Conservation (phyloP, 2,329 filamentous ascomycete genomes). For the Coccinonectria pachysandricola region DNA sequence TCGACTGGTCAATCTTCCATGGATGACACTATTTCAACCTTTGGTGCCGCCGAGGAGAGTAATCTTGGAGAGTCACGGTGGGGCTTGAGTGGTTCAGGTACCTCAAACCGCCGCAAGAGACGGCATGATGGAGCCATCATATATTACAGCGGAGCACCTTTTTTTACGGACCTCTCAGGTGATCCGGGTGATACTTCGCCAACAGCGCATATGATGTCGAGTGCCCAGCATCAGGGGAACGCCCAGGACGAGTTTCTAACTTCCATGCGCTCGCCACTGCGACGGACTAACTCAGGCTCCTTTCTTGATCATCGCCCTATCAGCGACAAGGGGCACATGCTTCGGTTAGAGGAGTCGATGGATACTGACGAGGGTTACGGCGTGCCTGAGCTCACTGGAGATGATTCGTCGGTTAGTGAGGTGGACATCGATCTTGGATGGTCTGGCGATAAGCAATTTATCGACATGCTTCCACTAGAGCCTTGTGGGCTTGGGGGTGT, state of each 20-base stretch:
- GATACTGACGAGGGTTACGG: conserved; percentile 19
- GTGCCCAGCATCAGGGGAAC: conserved; percentile 26
- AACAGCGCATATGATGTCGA: conserved; percentile 38
- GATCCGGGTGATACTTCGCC: conserved; percentile 44
- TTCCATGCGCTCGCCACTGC: conserved; percentile 16
- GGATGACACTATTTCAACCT: conserved; percentile 40
- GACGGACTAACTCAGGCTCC: conserved; percentile 41
- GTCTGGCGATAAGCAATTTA: conserved; percentile 33
- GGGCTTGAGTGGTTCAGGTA: conserved; percentile 37
- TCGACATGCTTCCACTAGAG: conserved; percentile 33
- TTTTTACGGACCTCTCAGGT: conserved; percentile 70
- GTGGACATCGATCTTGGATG: conserved; percentile 36
- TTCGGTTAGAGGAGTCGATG: conserved; percentile 14
- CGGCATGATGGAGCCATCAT: conserved; percentile 65
- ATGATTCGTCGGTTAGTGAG: conserved; percentile 27
- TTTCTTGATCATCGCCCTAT: conserved; percentile 39
- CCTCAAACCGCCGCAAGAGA: conserved; percentile 39
- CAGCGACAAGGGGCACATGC: conserved; percentile 24
- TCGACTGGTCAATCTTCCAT: conserved; percentile 36
- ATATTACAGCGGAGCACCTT: conserved; percentile 70
- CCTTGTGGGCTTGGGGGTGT: conserved; percentile 50
- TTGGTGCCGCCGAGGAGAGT: conserved; percentile 36
- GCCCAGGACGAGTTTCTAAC: conserved; percentile 7
- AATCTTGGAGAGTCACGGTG: conserved; percentile 37
- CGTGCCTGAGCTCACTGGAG: conserved; percentile 23